Base-by-base conservation (phyloP, 129 eudicot species). In the Gnaphalium uliginosum region DNA sequence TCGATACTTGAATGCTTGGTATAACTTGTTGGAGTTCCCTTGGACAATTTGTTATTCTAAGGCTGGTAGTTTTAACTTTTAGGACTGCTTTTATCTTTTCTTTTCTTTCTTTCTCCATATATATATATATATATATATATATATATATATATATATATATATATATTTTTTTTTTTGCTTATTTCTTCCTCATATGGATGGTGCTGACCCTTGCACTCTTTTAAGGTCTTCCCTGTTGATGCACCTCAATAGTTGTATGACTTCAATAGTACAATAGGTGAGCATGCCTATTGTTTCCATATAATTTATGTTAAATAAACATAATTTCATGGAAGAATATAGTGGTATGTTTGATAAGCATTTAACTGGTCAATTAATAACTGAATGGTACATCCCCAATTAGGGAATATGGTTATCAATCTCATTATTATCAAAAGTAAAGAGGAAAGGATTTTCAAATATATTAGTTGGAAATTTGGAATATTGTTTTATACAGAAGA, bases 1-100 rank as follows among this genome's bases (percentile, higher is more conserved):
- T 25, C 18, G 25, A 69, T 9, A 25, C 21, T 69, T 26, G 41
- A 69, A 46, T 15, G 61, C 37, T 69, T 69, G 74, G 24, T 69
- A 69, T 11, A 50, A 50, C 37, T 23, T 13, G 32, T 61, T 14
- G n/a, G 22, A 69, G 50, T 22, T 48, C 60, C 39, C 39, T 25
- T 69, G 25, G 39, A 51, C 23, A 15, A 14, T 27, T 26, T 46
- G 26, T 48, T 43, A 46, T 46, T 26, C 63, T 43, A 26, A 32
- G 19, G 35, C 37, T 61, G 13, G 66, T 61, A 24, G 66, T 24
- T 59, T 13, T 24, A 59, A 24, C 39, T 35, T 35, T 35, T 35
- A 6, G 39, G 66, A 59, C 66, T 59, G 30, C 27, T 59, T 18
- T n/a, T n/a, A n/a, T n/a, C n/a, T n/a, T n/a, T n/a, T n/a, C n/a